Base-by-base conservation (phyloP, 2,329 filamentous ascomycete genomes). In the Graphilbum sp. region DNA sequence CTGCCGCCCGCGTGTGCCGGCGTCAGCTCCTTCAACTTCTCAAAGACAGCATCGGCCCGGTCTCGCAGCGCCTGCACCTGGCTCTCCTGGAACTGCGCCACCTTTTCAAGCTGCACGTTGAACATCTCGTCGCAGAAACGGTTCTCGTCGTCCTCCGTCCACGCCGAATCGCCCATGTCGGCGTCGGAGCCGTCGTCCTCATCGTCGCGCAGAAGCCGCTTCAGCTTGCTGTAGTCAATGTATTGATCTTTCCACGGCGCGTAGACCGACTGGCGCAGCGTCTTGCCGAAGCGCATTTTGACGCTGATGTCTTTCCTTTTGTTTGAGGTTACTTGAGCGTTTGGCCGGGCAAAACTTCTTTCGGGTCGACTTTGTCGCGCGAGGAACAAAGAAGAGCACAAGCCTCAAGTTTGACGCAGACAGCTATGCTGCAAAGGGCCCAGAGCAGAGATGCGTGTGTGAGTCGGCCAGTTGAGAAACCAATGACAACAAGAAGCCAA, bases 91-190 rank as follows among this genome's bases (percentile, higher is more conserved):
- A 96, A 96, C 38, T 72, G 63, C 54, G 88, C 81, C 44, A 96
- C 88, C 63, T 95, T 96, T 52, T 96, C 87, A 46, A 98, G 69
- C 63, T 98, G 85, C 21, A 82, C 76, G 54, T 94, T 95, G 59
- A 95, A 78, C 47, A 96, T 72, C 64, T 96, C 88, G 55, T 95
- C 84, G 53, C 88, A 90, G 60, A 98, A 98, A 27, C 72, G 73
- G 53, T 81, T 83, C 66, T 96, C 90, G 55, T 98, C 90, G 34
- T 87, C 77, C 51, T 93, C 86, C 20, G 87, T 94, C 90, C 90
- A 98, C 24, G 24, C 30, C 10, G 33, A 19, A 37, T 43, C 43
- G 39, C 41, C 43, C 50, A 19, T 49, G 13, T 62, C 46, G 36
- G 21, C 35, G 4, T 31, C 35, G 13, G 32, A 18, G 12, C 45